Conservation (phyloP, 139 green algal genomes). For the Yamagishiella unicocca region DNA sequence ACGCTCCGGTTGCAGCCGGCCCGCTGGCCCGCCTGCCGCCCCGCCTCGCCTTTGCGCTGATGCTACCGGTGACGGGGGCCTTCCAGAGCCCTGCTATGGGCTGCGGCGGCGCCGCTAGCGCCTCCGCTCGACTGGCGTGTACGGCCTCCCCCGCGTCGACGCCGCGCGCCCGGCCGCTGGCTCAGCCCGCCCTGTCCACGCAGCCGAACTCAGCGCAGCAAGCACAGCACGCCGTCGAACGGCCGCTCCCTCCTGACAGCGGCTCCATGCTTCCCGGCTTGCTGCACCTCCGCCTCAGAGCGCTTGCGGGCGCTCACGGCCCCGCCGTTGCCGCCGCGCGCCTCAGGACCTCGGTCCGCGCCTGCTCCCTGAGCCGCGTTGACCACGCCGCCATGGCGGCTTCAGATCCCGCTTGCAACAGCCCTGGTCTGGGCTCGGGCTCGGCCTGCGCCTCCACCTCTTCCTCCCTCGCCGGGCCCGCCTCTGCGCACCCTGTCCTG, state of each 20-base stretch:
- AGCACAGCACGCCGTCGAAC: too few species aligned
- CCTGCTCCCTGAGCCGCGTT: not conserved
- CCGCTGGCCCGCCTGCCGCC: slow-evolving; percentile 2
- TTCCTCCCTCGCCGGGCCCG: not conserved
- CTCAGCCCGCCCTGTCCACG: not conserved
- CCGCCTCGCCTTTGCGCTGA: not conserved
- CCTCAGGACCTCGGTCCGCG: not conserved
- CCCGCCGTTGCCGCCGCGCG: not conserved
- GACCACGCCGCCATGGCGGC: too few species aligned
- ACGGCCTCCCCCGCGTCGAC: not conserved
- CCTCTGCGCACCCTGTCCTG: too few species aligned
- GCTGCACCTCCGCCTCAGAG: not conserved
- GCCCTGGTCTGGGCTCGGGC: too few species aligned
- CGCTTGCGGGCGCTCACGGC: not conserved
- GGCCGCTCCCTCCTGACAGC: too few species aligned
- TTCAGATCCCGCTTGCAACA: too few species aligned
- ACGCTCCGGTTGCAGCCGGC: not conserved
- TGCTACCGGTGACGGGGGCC: not conserved
- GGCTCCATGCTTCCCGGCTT: not conserved
- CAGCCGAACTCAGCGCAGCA: too few species aligned
- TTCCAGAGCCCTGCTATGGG: not conserved
- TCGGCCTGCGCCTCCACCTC: not conserved
- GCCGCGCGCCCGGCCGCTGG: not conserved
- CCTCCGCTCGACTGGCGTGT: not conserved
- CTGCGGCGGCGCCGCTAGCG: not conserved